Base-by-base conservation (phyloP, 805 yeast species). In the Candida sakaeoensis region DNA sequence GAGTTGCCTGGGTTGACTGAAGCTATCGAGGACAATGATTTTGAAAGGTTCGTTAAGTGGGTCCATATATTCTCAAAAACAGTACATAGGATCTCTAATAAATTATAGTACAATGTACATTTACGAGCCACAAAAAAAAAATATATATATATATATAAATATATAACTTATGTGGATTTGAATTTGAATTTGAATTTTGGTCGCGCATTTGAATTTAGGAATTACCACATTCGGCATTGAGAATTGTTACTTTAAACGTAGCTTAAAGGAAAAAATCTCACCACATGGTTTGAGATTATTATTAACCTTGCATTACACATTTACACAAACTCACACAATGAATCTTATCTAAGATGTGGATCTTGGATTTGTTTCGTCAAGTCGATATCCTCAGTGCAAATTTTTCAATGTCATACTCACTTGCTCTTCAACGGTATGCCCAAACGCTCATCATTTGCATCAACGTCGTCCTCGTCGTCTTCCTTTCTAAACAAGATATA, bases 1-100 rank as follows among this genome's bases (percentile, higher is more conserved):
- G 65, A 79, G 1, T 60, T 81, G 33, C 86, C 90, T 1, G 81
- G 83, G 0, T 57, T 82, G 16, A 57, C 63, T 24, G 87, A 80
- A 43, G 77, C 84, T 1, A 46, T 80, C 10, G 69, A 62, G 36
- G 74, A 65, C 29, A 51, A 45, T 0, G 76, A 80, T 44, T 62
- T 70, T 32, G 72, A 68, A 13, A 60, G 70, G 16, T 58, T 70
- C 19, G 63, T 64, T 3, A 52, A 59, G 39, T 72, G 77, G 74
- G 54, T 76, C 8, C 68, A 69, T 0, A 63, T 72, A 25, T 60
- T 75, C 3, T 55, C 64, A n/a, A 55, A 56, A 25, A 52, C 74
- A 1, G 48, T 61, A 14, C 60, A 60, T 47, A 56, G 70, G 44
- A 54, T 61, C 17, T 43, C 55, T 3, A 42, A 22, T 12, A 36